These are phyloP conservation scores for Candida mesenterica DNA, from an alignment of 1,139 yeast species.

Conservation along the genomic window DNA sequence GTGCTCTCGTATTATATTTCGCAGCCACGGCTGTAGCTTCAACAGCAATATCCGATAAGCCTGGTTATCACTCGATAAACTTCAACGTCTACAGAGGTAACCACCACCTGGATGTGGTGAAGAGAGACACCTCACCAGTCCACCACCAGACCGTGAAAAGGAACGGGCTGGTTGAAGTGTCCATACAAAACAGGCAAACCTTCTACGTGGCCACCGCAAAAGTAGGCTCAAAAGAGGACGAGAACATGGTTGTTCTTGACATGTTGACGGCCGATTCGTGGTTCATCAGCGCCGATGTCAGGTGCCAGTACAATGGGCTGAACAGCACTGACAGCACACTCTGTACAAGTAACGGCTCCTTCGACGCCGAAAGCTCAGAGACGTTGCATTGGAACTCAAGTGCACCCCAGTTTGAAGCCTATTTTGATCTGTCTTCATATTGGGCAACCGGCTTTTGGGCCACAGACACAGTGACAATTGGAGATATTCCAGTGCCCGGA, in stretches of 20 bases:
- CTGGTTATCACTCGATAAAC: too few species aligned
- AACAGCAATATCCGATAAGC: too few species aligned
- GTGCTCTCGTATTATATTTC: too few species aligned
- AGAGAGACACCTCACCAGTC: conserved; percentile 17
- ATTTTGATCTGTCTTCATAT: too few species aligned
- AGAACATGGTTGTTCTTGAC: conserved; percentile 37
- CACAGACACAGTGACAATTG: conserved; percentile 42
- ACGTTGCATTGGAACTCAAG: too few species aligned
- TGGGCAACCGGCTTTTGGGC: conserved; percentile 73
- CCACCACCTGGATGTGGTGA: conserved; percentile 5
- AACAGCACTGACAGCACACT: too few species aligned
- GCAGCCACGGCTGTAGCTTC: too few species aligned
- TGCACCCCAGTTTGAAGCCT: too few species aligned
- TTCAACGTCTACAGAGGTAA: conserved; percentile 16
- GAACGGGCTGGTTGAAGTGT: conserved; percentile 37
- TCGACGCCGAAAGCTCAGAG: too few species aligned
- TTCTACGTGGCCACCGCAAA: conserved; percentile 48
- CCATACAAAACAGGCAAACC: conserved; percentile 40
- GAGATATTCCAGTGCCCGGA: conserved; percentile 36
- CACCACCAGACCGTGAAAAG: conserved; percentile 22
- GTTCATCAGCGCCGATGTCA: conserved; percentile 38
- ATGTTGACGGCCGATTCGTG: conserved; percentile 50
- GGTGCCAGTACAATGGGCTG: too few species aligned
- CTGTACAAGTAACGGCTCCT: too few species aligned
- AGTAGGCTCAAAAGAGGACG: conserved; percentile 33